A percentile compares a stretch with the other conserved stretches of the same genome.
These are phyloP conservation scores for Kluyveromyces siamensis DNA, from an alignment of 805 yeast genomes.

Conservation along the genomic window DNA sequence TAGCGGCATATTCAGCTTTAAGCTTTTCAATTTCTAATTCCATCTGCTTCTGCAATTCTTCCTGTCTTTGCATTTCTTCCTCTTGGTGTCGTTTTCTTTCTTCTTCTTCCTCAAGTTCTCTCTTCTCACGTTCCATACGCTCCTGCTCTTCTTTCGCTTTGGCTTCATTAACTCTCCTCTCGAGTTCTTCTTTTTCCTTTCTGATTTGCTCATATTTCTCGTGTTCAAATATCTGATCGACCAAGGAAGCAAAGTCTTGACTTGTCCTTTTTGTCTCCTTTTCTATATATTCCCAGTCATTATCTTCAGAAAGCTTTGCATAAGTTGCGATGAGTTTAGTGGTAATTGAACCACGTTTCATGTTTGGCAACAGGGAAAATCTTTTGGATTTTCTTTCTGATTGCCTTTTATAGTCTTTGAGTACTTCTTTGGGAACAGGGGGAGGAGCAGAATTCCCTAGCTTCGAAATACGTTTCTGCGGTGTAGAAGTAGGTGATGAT, in stretches of 20 bases:
- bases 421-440: slow-evolving; percentile 18
- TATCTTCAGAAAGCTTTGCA: slow-evolving; percentile 56
- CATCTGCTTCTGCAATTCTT: slow-evolving; percentile 18
- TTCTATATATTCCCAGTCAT: slow-evolving; percentile 62
- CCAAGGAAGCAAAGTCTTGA: slow-evolving; percentile 66
- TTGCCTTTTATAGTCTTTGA: slow-evolving; percentile 16
- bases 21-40: slow-evolving; percentile 17
- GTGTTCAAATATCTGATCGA: slow-evolving; percentile 69
- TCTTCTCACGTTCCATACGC: slow-evolving; percentile 17
- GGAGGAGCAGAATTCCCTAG: slow-evolving; percentile 17
- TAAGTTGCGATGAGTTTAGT: slow-evolving; percentile 62
- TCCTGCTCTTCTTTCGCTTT: slow-evolving; percentile 38
- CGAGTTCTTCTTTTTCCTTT: slow-evolving; percentile 38
- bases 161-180: slow-evolving; percentile 37
- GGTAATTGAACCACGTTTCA: slow-evolving; percentile 63
- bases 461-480: slow-evolving; percentile 19
- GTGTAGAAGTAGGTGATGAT: slow-evolving; percentile 25
- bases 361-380: slow-evolving; percentile 31
- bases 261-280: slow-evolving; percentile 69
- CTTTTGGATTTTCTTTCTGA: slow-evolving; percentile 26
- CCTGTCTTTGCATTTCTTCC: slow-evolving; percentile 17
- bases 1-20: slow-evolving; percentile 10
- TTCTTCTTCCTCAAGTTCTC: slow-evolving; percentile 16
- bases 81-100: slow-evolving; percentile 9
- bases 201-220: slow-evolving; percentile 53